A percentile compares a stretch with the other conserved stretches of the same genome.
These are phyloP conservation scores for Xerocomus potaroensis DNA, from an alignment of 768 basidiomycete species.

Conservation along the genomic window DNA sequence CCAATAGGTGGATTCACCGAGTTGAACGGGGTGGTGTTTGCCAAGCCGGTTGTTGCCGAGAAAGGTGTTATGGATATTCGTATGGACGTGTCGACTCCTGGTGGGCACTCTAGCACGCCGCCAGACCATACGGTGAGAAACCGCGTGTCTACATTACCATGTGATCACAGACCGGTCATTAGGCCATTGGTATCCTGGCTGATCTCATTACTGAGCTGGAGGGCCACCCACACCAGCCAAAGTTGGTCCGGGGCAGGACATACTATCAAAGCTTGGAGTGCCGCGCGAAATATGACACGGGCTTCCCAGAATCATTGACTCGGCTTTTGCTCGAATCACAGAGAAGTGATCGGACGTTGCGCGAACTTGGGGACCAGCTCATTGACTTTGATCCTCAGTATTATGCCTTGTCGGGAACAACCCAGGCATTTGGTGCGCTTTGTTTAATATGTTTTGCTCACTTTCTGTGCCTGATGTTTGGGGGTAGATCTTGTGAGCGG, in stretches of 20 bases:
- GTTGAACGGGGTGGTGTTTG: conserved; percentile 30
- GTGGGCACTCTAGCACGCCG: conserved; percentile 54
- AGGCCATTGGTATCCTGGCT: conserved; percentile 45
- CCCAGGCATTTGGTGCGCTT: conserved; percentile 25
- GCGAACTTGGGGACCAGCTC: conserved; percentile 13
- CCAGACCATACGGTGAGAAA: conserved; percentile 45
- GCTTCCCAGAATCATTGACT: conserved; percentile 25
- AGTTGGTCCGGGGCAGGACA: too few species aligned
- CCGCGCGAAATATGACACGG: conserved; percentile 36
- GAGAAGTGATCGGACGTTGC: conserved; percentile 1
- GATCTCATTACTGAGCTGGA: too few species aligned
- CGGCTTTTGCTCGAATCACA: conserved; percentile 22
- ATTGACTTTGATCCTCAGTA: conserved; percentile 18
- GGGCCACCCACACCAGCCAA: too few species aligned
- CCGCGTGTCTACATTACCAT: neutral
- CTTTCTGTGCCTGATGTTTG: too few species aligned
- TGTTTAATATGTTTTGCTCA: conserved; percentile 27
- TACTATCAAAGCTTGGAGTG: too few species aligned
- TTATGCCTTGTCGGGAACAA: conserved; percentile 24
- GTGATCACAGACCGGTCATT: conserved; percentile 1
- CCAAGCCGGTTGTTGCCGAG: conserved; percentile 32
- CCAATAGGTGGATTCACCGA: conserved; percentile 27
- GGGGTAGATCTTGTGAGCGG: too few species aligned
- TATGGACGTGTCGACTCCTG: conserved; percentile 41
- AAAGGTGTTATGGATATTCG: conserved; percentile 43